Conservation (phyloP, 2,329 filamentous ascomycete species). For the Ophidiomyces ophidiicola region DNA sequence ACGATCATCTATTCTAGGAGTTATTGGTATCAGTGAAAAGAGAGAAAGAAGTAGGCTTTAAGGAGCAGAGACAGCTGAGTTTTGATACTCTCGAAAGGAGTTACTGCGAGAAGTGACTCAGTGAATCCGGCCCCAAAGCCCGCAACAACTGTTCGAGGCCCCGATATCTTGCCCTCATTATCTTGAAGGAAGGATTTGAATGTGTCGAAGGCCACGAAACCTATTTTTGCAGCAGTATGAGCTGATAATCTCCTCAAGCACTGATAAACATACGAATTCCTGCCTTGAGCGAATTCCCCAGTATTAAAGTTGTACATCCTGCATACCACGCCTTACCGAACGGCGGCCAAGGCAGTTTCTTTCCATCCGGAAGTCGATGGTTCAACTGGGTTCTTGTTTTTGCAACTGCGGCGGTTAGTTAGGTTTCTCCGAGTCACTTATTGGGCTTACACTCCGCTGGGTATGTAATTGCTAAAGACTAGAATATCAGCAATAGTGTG, state of each 20-base stretch:
- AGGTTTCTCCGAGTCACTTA: background rate
- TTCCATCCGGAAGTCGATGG: slow-evolving; percentile 60
- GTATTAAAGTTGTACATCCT: slow-evolving; percentile 90
- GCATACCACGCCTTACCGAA: slow-evolving; percentile 96
- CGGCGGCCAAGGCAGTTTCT: slow-evolving; percentile 89
- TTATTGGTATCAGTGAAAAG: background rate
- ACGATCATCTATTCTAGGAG: slow-evolving; percentile 75
- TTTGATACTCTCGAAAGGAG: slow-evolving; percentile 96
- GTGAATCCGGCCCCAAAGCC: slow-evolving; percentile 92
- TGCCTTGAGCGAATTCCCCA: slow-evolving; percentile 93
- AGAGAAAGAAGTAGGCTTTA: slow-evolving; percentile 6
- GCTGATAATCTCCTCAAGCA: background rate
- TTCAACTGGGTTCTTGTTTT: slow-evolving; percentile 95
- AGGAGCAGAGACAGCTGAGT: slow-evolving; percentile 58
- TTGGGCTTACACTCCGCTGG: slow-evolving; percentile 72
- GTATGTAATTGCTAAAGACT: slow-evolving; percentile 63
- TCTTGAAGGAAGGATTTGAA: slow-evolving; percentile 78
- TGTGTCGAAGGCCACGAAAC: slow-evolving; percentile 91
- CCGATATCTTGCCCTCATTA: slow-evolving; percentile 74
- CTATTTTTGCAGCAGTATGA: slow-evolving; percentile 29
- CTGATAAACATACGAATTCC: slow-evolving; percentile 59
- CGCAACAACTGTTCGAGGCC: slow-evolving; percentile 79
- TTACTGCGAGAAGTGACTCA: slow-evolving; percentile 85
- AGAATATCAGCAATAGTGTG: background rate
- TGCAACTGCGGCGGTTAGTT: slow-evolving; percentile 48